A percentile compares a stretch with the other conserved stretches of the same genome.
Conservation (phyloP, 805 yeast genomes). For the Kodamaea restingae region DNA sequence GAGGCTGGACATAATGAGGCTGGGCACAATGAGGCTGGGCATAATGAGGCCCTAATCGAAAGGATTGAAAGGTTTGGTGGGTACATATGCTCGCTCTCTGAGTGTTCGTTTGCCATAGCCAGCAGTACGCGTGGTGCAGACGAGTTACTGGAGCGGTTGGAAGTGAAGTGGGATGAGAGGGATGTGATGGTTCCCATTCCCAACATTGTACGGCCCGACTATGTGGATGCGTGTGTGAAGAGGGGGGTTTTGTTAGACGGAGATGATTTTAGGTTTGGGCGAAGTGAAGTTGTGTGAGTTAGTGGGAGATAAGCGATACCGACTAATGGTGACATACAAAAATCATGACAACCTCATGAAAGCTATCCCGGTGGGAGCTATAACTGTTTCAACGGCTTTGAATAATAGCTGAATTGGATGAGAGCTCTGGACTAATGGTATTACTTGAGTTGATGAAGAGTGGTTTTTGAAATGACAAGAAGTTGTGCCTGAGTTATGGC, state of each 20-base stretch:
- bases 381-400: no score
- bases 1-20: conserved; percentile 10
- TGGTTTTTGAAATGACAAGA: no score
- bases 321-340: no score
- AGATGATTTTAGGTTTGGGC: conserved; percentile 20
- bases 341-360: no score
- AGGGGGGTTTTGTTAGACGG: conserved; percentile 26
- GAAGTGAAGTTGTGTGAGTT: no score
- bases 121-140: conserved; percentile 2
- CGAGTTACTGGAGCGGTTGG: conserved; percentile 1
- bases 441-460: no score
- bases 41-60: conserved; percentile 8
- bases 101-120: conserved; percentile 39
- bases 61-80: conserved; percentile 46
- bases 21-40: conserved; percentile 19
- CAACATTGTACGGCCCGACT: conserved; percentile 30
- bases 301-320: neutral
- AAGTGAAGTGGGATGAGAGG: conserved; percentile 11
- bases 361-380: no score
- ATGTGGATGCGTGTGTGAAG: conserved; percentile 28
- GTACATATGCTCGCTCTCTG: conserved; percentile 18
- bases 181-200: conserved; percentile 23
- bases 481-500: no score
- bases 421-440: no score
- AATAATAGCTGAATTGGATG: no score